A percentile compares a stretch with the other conserved stretches of the same genome.
These are phyloP conservation scores for Clarireedia paspali DNA, from an alignment of 2,329 filamentous ascomycete species.

Conservation along the genomic window DNA sequence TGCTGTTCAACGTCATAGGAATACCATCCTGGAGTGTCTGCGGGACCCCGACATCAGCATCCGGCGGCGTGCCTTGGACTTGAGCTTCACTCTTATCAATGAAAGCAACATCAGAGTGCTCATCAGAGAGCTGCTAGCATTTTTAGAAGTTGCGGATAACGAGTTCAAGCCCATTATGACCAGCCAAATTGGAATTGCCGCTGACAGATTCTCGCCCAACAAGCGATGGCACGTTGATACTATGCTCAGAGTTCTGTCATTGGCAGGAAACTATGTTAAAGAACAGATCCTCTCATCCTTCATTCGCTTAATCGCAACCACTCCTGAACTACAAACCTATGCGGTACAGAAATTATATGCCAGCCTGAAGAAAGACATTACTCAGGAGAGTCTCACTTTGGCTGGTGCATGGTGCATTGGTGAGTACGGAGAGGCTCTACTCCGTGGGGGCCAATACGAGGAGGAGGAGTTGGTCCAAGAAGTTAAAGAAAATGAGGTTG, in stretches of 20 bases:
- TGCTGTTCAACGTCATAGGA: constrained; percentile 91
- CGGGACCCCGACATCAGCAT: constrained; percentile 98
- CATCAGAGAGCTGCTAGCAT: constrained; percentile 86
- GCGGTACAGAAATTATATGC: constrained; percentile 91
- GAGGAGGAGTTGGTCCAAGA: constrained; percentile 78
- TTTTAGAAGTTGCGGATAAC: constrained; percentile 93
- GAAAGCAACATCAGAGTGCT: constrained; percentile 91
- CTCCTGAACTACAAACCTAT: constrained; percentile 90
- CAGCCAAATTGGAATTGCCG: constrained; percentile 92
- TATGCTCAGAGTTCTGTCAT: constrained; percentile 85
- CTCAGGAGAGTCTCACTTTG: constrained; percentile 89
- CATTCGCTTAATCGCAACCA: constrained; percentile 89
- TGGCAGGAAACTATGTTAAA: constrained; percentile 95
- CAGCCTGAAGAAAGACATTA: constrained; percentile 90
- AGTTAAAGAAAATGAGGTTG: constrained; percentile 81
- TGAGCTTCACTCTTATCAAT: constrained; percentile 97
- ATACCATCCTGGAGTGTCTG: constrained; percentile 93
- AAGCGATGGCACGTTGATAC: constrained; percentile 99
- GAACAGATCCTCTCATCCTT: constrained; percentile 97
- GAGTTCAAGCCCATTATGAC: constrained; percentile 99
- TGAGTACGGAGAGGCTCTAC: constrained; percentile 87
- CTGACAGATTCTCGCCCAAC: constrained; percentile 91
- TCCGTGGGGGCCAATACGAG: constrained; percentile 84
- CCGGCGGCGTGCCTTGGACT: constrained; percentile 83
- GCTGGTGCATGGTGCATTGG: constrained; percentile 96